A percentile compares a stretch with the other conserved stretches of the same genome.
These are phyloP conservation scores for Backusella sp. DNA, from an alignment of 192 early-diverging fungal genomes.

Conservation along the genomic window DNA sequence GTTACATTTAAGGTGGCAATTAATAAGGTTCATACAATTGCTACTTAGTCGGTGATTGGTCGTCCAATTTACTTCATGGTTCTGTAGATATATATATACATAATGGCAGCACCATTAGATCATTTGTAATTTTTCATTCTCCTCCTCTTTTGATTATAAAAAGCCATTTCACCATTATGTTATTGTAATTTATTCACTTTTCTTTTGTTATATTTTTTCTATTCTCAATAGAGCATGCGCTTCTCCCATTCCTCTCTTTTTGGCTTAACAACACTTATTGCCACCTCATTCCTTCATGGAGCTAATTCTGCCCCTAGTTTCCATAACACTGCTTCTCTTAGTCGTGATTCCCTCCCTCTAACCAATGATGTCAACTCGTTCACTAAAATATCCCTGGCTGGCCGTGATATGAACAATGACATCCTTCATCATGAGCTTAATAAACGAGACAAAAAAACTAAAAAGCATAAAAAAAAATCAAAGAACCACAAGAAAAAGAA, in stretches of 20 bases:
- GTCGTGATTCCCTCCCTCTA: not conserved
- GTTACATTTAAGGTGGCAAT: not conserved
- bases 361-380: not conserved
- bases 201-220: not conserved
- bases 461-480: not conserved
- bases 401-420: slow-evolving; percentile 1
- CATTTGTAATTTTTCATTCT: not conserved
- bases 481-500: not conserved
- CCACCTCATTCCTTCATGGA: not conserved
- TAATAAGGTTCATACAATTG: not conserved
- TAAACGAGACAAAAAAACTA: not conserved
- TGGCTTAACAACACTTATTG: not conserved
- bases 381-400: slow-evolving; percentile 4
- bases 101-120: not conserved
- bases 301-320: not conserved
- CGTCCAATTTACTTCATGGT: not conserved
- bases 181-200: not conserved
- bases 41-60: not conserved
- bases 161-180: not conserved
- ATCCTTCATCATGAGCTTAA: not conserved
- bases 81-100: not conserved
- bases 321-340: not conserved
- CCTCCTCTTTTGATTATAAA: not conserved
- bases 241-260: slow-evolving; percentile 16
- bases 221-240: slow-evolving; percentile 1